A percentile compares a stretch with the other conserved stretches of the same genome.
Conservation (phyloP, 257 asterid species). For the Fraxinus cuspidata region DNA sequence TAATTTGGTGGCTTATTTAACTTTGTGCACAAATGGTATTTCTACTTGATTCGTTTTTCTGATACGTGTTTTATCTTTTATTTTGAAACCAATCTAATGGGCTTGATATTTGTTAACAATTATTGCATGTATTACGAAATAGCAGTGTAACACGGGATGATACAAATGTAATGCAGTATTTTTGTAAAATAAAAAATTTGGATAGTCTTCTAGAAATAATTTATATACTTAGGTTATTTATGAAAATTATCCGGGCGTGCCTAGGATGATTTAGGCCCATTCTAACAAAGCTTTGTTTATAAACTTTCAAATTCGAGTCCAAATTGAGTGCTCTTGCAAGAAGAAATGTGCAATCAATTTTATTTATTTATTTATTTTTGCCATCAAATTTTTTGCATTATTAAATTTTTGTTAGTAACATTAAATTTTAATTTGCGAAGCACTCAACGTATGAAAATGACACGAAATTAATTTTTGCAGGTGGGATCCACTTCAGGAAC, state of each 20-base stretch:
- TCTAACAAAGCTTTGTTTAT: too few relatives aligned
- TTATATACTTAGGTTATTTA: too few relatives aligned
- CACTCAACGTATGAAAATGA: not conserved
- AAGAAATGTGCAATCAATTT: not conserved
- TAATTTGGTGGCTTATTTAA: not conserved
- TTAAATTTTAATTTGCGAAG: too few relatives aligned
- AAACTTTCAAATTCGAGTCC: not conserved
- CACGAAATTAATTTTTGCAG: not conserved
- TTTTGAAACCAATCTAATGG: constrained; percentile 12
- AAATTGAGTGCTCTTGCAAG: not conserved
- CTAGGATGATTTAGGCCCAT: not conserved
- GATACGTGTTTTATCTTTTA: too few relatives aligned
- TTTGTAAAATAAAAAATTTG: too few relatives aligned
- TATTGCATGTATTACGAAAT: too few relatives aligned
- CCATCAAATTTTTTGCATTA: not conserved
- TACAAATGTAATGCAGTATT: too few relatives aligned
- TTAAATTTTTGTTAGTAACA: not conserved
- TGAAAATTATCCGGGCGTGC: not conserved
- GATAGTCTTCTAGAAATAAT: too few relatives aligned
- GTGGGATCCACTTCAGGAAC: not conserved
- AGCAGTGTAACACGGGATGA: too few relatives aligned
- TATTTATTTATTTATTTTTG: too few relatives aligned
- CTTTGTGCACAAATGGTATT: not conserved
- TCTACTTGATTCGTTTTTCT: not conserved
- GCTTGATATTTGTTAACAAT: too few relatives aligned